Evolutionary conservation across 1,139 yeast genomes (phyloP).

Genomic region (Magnusiomyces tetraspermus): DNA sequence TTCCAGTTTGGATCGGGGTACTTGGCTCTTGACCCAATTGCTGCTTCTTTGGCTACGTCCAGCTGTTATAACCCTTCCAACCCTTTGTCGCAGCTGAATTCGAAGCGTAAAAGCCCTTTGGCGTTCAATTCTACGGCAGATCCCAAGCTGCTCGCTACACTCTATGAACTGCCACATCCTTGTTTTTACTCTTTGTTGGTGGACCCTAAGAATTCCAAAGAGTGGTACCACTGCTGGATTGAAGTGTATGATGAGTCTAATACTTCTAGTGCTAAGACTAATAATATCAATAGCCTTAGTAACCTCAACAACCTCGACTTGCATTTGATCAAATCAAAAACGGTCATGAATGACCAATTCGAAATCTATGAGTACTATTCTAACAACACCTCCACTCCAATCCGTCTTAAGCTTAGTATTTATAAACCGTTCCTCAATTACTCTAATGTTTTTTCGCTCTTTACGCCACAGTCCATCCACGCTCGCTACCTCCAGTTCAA

Average conservation of each 20-base stretch:
- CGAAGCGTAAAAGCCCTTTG: background rate
- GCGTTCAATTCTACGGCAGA: background rate
- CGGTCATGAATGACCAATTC: constrained; percentile 2
- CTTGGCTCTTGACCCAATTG: background rate
- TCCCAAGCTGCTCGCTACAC: background rate
- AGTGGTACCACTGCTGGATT: background rate
- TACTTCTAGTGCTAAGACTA: no score
- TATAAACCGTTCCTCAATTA: constrained; percentile 22
- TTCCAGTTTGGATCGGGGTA: background rate
- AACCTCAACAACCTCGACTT: constrained; percentile 3
- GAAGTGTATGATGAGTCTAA: background rate
- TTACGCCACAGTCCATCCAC: constrained; percentile 18
- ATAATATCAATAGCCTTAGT: no score
- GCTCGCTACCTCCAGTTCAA: constrained; percentile 20
- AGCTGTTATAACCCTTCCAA: no score
- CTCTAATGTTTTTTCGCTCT: constrained; percentile 20
- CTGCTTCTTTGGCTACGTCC: background rate
- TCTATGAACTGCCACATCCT: background rate
- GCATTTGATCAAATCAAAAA: background rate
- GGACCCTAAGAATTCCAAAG: background rate
- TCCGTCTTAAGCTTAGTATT: constrained; percentile 19
- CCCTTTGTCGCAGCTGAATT: no score
- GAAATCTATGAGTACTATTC: constrained; percentile 19
- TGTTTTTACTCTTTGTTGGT: background rate
- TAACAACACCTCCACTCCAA: constrained; percentile 17